Base-by-base conservation (phyloP, 2,329 filamentous ascomycete species). In the Trichoderma gracile region DNA sequence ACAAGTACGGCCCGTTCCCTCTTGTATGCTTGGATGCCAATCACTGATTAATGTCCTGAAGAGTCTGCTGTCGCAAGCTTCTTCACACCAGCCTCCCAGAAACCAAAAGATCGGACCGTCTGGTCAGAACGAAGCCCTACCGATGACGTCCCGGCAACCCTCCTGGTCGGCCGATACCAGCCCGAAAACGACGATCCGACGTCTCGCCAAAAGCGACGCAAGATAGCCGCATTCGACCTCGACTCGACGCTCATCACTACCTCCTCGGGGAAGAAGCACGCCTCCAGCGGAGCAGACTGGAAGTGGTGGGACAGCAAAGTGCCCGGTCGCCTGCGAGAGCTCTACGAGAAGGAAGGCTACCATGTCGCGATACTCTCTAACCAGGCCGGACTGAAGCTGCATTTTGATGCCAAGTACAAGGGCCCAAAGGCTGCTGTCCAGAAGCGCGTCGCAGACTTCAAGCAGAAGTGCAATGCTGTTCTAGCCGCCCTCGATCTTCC, bases 181-280 rank as follows among this genome's bases (percentile, higher is more conserved):
- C 82, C 84, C 0, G 78, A 80, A 60, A 71, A 69, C 15, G 73
- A 70, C 66, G 71, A 73, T 55, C 72, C 71, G 7, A 67, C 67
- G 23, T 67, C 70, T 5, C 58, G 65, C 9, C 66, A 69, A 43
- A 79, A 78, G 69, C 80, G 82, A 57, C 75, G 75, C n/a, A 90
- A 88, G 73, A 81, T 92, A 61, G 89, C 89, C 0, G 88, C 87
- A 0, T 92, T 92, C 69, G 89, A 92, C 70, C 81, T 92, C 23
- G 95, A 99, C 74, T 95, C 91, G 8, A 99, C 95, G 0, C 78
- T 99, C 40, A 92, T 99, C 67, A 81, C 82, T 1, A 90, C 92
- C 0, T 83, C 86, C 4, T 96, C 93, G 0, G 93, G 93, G 8
- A 95, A 92, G 76, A 89, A 85, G 57, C 94, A 94, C 72, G 83